Base-by-base conservation (phyloP, 2,329 filamentous ascomycete species). In the Grosmannia huntii region DNA sequence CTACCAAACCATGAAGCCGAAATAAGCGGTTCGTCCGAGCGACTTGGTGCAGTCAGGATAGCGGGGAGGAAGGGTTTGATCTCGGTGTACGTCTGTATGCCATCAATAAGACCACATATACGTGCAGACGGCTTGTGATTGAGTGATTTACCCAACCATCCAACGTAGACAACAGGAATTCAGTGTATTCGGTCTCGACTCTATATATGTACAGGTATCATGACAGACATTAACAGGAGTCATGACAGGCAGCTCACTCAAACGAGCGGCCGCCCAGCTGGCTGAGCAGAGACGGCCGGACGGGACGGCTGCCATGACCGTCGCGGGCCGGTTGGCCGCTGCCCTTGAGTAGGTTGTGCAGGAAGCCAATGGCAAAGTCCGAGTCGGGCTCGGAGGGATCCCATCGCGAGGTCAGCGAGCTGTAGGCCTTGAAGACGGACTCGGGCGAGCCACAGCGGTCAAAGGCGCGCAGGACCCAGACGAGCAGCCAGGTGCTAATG, bases 401-500 rank as follows among this genome's bases (percentile, higher is more conserved):
- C 78, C 80, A 83, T 41, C 77, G 71, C 48, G 68, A 63, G 41
- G 71, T 72, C 58, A 84, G 66, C 27, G 70, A 68, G 27, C 76
- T 73, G 64, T 79, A 90, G 4, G 81, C 77, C 49, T 76, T 71
- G 60, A 83, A 60, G 53, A 85, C 75, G 36, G 74, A 71, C 12
- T 79, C 73, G 25, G 69, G 68, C 1, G 76, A 72, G n/a, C 75
- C 75, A 65, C 82, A 85, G 61, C 76, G 80, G 60, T 77, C 75
- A 67, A 87, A 88, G 3, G 88, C 86, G 51, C 76, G 73, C 44
- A 90, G 67, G 0, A 77, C 74, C 74, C 81, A 83, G 48, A 81
- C 75, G 49, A 78, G 78, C 64, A 87, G 71, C 83, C 83, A 86
- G 7, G 75, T 76, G 60, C 77, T 78, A 33, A 86, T 73, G 58